Percentiles rank a stretch among this genome's conserved stretches.
phyloP scores from a whole-genome alignment of 805 yeast genomes.

The Ogataea thermomethanolica region DNA sequence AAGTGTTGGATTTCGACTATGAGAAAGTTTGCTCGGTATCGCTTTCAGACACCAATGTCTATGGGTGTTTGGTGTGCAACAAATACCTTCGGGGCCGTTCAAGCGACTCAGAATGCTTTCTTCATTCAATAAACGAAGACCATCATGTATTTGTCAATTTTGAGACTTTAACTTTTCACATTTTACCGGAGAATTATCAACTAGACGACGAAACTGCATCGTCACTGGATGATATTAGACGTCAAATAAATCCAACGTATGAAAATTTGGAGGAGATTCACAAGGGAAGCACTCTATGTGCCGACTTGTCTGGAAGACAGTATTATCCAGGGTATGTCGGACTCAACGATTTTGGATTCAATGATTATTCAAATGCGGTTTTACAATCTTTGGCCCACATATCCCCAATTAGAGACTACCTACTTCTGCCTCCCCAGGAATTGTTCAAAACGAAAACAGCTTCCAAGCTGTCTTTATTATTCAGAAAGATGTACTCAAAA shows the following conservation, averaged over 20 bases:
- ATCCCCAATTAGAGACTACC: slow-evolving; percentile 43
- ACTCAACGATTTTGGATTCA: slow-evolving; percentile 48
- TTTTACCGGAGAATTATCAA: slow-evolving; percentile 61
- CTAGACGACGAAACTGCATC: slow-evolving; percentile 30
- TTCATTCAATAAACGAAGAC: slow-evolving; percentile 58
- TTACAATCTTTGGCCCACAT: slow-evolving; percentile 57
- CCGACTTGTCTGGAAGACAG: slow-evolving; percentile 42
- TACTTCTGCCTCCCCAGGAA: slow-evolving; percentile 31
- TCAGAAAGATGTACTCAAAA: slow-evolving; percentile 64
- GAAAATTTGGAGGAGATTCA: slow-evolving; percentile 34
- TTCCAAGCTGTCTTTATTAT: slow-evolving; percentile 41
- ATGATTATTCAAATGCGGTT: slow-evolving; percentile 56
- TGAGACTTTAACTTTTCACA: slow-evolving; percentile 43
- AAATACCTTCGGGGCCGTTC: slow-evolving; percentile 69
- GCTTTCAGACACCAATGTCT: slow-evolving; percentile 56
- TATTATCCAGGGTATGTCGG: slow-evolving; percentile 69
- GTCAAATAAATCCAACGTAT: slow-evolving; percentile 51
- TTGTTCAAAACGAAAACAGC: slow-evolving; percentile 37
- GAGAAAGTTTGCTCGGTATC: slow-evolving; percentile 66
- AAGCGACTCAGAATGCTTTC: slow-evolving; percentile 59
- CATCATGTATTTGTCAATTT: slow-evolving; percentile 66
- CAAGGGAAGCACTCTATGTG: slow-evolving; percentile 19
- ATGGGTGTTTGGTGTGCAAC: slow-evolving; percentile 74
- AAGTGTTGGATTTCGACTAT: slow-evolving; percentile 60
- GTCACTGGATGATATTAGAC: slow-evolving; percentile 49